Evolutionary conservation across 2,329 filamentous ascomycete genomes (phyloP).

Genomic region (Trichoderma sp.): DNA sequence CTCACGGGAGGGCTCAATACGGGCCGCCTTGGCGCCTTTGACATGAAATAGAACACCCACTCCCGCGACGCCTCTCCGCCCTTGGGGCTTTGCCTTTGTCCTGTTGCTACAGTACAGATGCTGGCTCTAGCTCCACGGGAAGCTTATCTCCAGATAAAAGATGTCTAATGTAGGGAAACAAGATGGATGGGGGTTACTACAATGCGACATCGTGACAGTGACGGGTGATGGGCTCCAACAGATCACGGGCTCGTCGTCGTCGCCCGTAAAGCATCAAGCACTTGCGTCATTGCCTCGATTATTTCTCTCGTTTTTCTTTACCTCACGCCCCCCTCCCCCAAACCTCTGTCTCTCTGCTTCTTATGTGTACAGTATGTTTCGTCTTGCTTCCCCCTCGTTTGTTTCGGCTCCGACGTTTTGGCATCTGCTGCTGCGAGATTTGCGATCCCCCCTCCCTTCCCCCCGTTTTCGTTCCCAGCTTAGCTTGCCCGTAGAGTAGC

Average conservation of each 20-base stretch:
- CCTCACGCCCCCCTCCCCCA: neutral
- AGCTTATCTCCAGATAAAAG: slow-evolving; percentile 18
- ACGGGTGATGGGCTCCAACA: slow-evolving; percentile 17
- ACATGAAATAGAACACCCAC: slow-evolving; percentile 4
- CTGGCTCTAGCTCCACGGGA: slow-evolving; percentile 17
- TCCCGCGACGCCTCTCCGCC: slow-evolving; percentile 5
- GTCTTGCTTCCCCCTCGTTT: neutral
- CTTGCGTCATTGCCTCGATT: slow-evolving; percentile 20
- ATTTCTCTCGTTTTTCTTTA: neutral
- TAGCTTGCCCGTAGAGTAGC: neutral
- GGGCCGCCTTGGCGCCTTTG: slow-evolving; percentile 17
- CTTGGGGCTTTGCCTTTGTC: neutral
- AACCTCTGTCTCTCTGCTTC: neutral
- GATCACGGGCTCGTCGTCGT: slow-evolving; percentile 17
- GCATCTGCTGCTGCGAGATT: slow-evolving; percentile 10
- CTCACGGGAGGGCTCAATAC: slow-evolving; percentile 7
- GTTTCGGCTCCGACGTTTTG: slow-evolving; percentile 15
- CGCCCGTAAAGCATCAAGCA: neutral
- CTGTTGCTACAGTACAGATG: slow-evolving; percentile 18
- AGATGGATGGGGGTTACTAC: slow-evolving; percentile 5
- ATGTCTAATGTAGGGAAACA: neutral
- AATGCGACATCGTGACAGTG: slow-evolving; percentile 27
- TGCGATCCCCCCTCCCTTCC: neutral
- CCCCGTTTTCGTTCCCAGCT: neutral
- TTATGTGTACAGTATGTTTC: too few species aligned